Conservation (phyloP, 2,329 filamentous ascomycete genomes). For the Penicillium freii region DNA sequence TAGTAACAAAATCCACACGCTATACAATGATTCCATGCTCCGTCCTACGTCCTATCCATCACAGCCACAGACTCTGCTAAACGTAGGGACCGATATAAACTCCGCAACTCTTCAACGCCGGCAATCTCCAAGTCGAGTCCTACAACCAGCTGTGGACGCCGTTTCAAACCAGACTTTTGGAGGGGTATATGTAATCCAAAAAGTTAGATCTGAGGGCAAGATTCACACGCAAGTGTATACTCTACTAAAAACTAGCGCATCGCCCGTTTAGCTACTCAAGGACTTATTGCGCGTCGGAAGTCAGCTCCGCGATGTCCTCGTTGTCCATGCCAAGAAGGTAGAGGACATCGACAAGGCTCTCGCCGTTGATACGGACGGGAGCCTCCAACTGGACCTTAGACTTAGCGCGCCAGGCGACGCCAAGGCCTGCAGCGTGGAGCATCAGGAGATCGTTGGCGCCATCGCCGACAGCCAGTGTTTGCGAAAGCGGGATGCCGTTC, state of each 20-base stretch:
- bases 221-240: neutral
- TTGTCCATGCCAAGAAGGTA: constrained; percentile 56
- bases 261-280: neutral
- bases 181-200: constrained; percentile 1
- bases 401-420: constrained; percentile 65
- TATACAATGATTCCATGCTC: neutral
- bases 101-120: neutral
- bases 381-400: constrained; percentile 62
- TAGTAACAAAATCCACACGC: neutral
- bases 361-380: constrained; percentile 58
- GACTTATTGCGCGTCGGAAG: constrained; percentile 15
- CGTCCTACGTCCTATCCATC: neutral
- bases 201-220: neutral
- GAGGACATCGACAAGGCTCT: constrained; percentile 57
- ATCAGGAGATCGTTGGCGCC: constrained; percentile 66
- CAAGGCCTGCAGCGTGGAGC: constrained; percentile 61
- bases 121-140: neutral
- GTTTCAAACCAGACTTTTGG: neutral
- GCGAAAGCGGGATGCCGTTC: constrained; percentile 53
- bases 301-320: constrained; percentile 50
- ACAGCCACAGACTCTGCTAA: neutral
- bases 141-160: neutral
- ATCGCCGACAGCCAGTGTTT: constrained; percentile 61
- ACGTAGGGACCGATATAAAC: neutral
- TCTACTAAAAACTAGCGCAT: neutral